These are phyloP conservation scores for Adenanthera pavonina DNA, from an alignment of 306 rosid genomes.

Conservation along the genomic window DNA sequence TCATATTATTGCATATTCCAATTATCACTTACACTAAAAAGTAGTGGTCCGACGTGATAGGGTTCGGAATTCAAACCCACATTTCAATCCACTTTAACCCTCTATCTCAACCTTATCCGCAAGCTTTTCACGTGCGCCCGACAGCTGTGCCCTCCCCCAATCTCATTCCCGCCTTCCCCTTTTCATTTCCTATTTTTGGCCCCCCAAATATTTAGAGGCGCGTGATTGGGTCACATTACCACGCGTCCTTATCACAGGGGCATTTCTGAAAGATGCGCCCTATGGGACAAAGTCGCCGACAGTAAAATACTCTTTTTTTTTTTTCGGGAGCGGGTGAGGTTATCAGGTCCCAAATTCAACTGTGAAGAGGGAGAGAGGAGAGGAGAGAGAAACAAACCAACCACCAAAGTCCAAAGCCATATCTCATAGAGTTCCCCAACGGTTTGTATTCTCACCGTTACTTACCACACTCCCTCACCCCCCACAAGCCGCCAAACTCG, in stretches of 20 bases:
- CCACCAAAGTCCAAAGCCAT: background rate
- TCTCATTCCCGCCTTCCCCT: background rate
- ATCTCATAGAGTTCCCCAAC: background rate
- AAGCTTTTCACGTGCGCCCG: conserved; percentile 7
- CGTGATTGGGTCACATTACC: no score
- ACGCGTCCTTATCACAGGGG: background rate
- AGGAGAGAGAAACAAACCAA: background rate
- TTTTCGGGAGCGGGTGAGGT: background rate
- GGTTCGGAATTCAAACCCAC: conserved; percentile 29
- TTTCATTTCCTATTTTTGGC: no score
- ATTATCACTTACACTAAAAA: background rate
- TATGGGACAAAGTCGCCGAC: background rate
- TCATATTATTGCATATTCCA: background rate
- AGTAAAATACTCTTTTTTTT: no score
- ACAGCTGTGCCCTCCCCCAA: background rate
- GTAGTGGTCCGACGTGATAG: background rate
- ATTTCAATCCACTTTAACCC: conserved; percentile 8
- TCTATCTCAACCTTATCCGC: conserved; percentile 11
- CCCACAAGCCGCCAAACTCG: conserved; percentile 2
- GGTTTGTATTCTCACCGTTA: conserved; percentile 13
- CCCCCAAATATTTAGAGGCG: background rate
- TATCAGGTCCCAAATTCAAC: background rate
- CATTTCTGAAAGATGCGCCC: background rate
- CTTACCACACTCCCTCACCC: background rate
- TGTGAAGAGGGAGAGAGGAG: background rate